Evolutionary conservation across 2,329 filamentous ascomycete genomes (phyloP).

Genomic region (Aspergillus carbonarius): DNA sequence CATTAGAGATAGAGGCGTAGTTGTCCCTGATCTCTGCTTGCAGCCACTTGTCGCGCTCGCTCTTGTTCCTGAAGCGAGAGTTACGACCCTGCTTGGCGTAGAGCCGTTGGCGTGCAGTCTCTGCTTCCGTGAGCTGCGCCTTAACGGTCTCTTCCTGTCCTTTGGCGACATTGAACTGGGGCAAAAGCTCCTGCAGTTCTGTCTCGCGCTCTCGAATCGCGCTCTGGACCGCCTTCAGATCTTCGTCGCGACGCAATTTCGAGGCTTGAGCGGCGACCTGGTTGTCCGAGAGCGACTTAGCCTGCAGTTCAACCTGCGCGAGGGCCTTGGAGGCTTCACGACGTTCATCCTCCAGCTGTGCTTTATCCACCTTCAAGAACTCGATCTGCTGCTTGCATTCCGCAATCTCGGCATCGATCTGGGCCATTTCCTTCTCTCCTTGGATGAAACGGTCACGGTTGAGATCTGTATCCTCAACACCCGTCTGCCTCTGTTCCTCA

Average conservation of each 20-base stretch:
- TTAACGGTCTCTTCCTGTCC: conserved; percentile 70
- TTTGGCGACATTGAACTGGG: conserved; percentile 72
- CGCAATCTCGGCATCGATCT: conserved; percentile 75
- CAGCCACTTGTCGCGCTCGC: conserved; percentile 81
- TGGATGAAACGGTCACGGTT: conserved; percentile 73
- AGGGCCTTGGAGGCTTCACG: conserved; percentile 75
- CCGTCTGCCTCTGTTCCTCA: conserved; percentile 76
- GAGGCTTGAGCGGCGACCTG: conserved; percentile 75
- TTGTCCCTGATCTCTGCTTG: conserved; percentile 77
- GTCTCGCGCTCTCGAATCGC: conserved; percentile 75
- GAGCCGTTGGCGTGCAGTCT: conserved; percentile 72
- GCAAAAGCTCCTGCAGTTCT: conserved; percentile 72
- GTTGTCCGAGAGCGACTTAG: conserved; percentile 79
- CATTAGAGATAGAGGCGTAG: conserved; percentile 70
- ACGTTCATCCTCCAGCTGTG: conserved; percentile 85
- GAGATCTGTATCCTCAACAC: conserved; percentile 79
- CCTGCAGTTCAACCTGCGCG: conserved; percentile 82
- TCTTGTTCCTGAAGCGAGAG: conserved; percentile 82
- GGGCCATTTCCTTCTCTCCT: conserved; percentile 74
- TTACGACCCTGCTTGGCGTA: conserved; percentile 91
- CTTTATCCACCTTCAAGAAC: conserved; percentile 77
- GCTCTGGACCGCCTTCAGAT: conserved; percentile 68
- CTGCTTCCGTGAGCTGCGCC: conserved; percentile 71
- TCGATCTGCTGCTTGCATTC: conserved; percentile 80
- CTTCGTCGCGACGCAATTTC: conserved; percentile 67